Evolutionary conservation across 2,329 filamentous ascomycete genomes (phyloP).

Genomic region (Ceratocystiopsis sp.): DNA sequence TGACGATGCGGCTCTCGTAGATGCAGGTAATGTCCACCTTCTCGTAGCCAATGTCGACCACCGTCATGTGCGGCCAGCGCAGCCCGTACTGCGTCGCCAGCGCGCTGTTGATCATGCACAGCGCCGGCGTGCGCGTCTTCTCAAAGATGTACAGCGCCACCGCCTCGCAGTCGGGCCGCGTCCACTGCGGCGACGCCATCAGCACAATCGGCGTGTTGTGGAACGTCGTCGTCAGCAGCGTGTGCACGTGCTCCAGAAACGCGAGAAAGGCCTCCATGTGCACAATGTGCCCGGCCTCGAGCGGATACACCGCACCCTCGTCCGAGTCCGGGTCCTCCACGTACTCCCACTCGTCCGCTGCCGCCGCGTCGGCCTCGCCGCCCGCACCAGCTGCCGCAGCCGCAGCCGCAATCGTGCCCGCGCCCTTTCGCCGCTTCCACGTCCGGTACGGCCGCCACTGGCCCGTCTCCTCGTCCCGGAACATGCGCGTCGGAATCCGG

Average conservation of each 20-base stretch:
- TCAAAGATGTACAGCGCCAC: conserved; percentile 94
- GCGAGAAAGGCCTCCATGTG: conserved; percentile 91
- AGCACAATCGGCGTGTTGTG: conserved; percentile 93
- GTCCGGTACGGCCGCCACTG: conserved; percentile 65
- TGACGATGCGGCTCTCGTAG: conserved; percentile 61
- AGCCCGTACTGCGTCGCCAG: conserved; percentile 76
- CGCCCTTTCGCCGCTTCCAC: conserved; percentile 40
- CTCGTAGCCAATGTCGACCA: conserved; percentile 80
- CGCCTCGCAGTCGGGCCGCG: conserved; percentile 67
- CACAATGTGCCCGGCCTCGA: conserved; percentile 61
- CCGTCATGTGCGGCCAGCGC: conserved; percentile 56
- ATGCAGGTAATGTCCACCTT: conserved; percentile 91
- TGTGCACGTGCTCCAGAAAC: conserved; percentile 81
- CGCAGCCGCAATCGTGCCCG: conserved; percentile 12
- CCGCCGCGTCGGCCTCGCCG: conserved; percentile 24
- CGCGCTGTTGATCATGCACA: conserved; percentile 79
- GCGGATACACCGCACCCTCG: conserved; percentile 80
- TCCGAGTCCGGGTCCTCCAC: conserved; percentile 79
- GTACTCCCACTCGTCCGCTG: conserved; percentile 51
- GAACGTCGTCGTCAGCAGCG: conserved; percentile 74
- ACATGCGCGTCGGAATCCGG: conserved; percentile 88
- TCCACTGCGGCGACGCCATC: conserved; percentile 81
- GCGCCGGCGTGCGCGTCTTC: conserved; percentile 83
- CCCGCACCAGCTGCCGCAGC: conserved; percentile 6
- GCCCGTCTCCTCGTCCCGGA: conserved; percentile 63